Base-by-base conservation (phyloP, 1,139 yeast genomes). In the Nakaseomyces sp. region DNA sequence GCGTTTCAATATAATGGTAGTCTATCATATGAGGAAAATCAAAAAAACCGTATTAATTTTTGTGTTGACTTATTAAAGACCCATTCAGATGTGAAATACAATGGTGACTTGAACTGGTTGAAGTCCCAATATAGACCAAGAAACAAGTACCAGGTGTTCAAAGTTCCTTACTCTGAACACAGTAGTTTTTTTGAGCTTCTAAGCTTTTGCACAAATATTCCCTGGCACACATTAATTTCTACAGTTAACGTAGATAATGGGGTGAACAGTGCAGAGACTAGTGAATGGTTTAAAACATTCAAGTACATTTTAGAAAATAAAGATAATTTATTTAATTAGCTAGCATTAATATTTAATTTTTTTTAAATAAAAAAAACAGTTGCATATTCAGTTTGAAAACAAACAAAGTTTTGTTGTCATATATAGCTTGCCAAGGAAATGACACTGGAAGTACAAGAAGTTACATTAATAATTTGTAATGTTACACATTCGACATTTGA, bases 151-250 rank as follows among this genome's bases (percentile, higher is more conserved):
- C 73, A 80, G 43, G 66, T 79, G 1, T 79, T 79, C 55, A 66
- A 77, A 29, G 73, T 89, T 0, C 97, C 97, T 0, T 91, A 91
- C 57, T 82, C 94, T 55, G 98, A 91, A 59, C 98, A 91, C 65
- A 87, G 96, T 12, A 85, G 95, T 43, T 89, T 79, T 56, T 68
- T 84, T 39, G 97, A 91, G 56, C 69, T 91, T 41, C 71, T 80
- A 7, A 72, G 73, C 49, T 85, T 89, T 57, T 75, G 80, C 29
- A 66, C 73, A 2, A 66, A 71, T 30, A 58, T 85, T 43, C 64
- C 71, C 8, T 71, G 77, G 49, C 65, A 66, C 1, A 57, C 70
- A 40, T 74, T 87, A 12, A 77, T 87, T 8, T 94, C 96, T 0
- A 91, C 97, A 0, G 98, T 91, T 1, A 81, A 80, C 55, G 68